phyloP scores from a whole-genome alignment of 768 basidiomycete genomes.

The Tylopilus felleus region DNA sequence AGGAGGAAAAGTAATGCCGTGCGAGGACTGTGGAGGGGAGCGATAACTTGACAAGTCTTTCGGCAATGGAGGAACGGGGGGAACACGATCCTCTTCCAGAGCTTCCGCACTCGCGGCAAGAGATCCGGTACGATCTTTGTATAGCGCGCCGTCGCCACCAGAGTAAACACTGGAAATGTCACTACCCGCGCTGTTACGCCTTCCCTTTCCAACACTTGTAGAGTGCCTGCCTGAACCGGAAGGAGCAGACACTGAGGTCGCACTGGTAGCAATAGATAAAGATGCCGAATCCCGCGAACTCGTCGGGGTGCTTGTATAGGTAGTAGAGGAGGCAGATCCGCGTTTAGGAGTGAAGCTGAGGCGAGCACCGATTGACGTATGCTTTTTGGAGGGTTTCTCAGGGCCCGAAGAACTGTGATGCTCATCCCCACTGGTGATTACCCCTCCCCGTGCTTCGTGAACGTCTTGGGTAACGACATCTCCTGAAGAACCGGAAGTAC shows the following conservation, averaged over 20 bases:
- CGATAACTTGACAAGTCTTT: slow-evolving; percentile 82
- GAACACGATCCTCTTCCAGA: slow-evolving; percentile 66
- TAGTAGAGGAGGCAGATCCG: slow-evolving; percentile 86
- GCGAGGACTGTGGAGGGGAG: slow-evolving; percentile 61
- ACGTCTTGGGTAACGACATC: slow-evolving; percentile 36
- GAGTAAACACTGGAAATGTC: slow-evolving; percentile 78
- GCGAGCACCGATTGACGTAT: slow-evolving; percentile 51
- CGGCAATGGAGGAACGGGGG: slow-evolving; percentile 89
- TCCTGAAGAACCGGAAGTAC: slow-evolving; percentile 36
- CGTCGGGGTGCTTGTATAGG: slow-evolving; percentile 74
- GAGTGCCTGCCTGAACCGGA: slow-evolving; percentile 72
- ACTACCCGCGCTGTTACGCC: slow-evolving; percentile 83
- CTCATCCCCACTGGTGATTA: slow-evolving; percentile 57
- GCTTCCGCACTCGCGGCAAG: slow-evolving; percentile 58
- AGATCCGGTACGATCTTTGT: slow-evolving; percentile 67
- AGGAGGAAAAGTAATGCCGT: slow-evolving; percentile 50
- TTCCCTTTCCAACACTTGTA: slow-evolving; percentile 51
- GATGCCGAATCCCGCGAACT: slow-evolving; percentile 87
- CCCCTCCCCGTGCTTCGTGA: slow-evolving; percentile 40
- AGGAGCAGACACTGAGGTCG: slow-evolving; percentile 63
- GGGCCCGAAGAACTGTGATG: slow-evolving; percentile 40
- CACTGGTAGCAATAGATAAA: slow-evolving; percentile 72
- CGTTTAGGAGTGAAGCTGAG: slow-evolving; percentile 83
- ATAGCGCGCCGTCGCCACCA: slow-evolving; percentile 50
- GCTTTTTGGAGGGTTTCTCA: slow-evolving; percentile 71